A percentile compares a stretch with the other conserved stretches of the same genome.
These are phyloP conservation scores for Leptographium lundbergii DNA, from an alignment of 2,329 filamentous ascomycete genomes.

Conservation along the genomic window DNA sequence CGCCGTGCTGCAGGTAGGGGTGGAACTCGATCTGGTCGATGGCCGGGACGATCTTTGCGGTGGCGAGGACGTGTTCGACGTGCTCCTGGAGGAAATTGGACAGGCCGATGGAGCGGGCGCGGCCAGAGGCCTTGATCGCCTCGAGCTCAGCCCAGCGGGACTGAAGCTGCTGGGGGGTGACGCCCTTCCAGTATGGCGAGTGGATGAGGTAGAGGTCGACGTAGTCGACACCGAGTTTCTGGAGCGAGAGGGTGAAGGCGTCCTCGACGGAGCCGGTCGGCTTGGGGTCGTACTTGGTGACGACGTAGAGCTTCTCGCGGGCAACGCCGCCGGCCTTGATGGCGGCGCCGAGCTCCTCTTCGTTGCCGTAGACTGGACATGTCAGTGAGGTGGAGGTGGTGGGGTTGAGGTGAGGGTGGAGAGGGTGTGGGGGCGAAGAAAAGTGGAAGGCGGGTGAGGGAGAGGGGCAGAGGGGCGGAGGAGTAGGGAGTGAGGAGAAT, in stretches of 20 bases:
- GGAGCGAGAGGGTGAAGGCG: slow-evolving; percentile 46
- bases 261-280: slow-evolving; percentile 25
- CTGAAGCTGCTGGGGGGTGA: slow-evolving; percentile 40
- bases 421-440: too few species aligned
- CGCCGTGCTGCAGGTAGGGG: slow-evolving; percentile 57
- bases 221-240: slow-evolving; percentile 55
- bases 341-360: slow-evolving; percentile 57
- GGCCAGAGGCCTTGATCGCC: slow-evolving; percentile 53
- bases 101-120: slow-evolving; percentile 59
- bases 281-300: slow-evolving; percentile 40
- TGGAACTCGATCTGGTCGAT: slow-evolving; percentile 77
- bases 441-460: background rate
- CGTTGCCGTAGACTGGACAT: slow-evolving; percentile 43
- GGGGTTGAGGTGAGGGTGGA: background rate
- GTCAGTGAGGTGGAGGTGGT: background rate
- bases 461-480: background rate
- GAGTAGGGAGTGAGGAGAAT: background rate
- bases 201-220: slow-evolving; percentile 61
- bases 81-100: slow-evolving; percentile 56
- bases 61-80: slow-evolving; percentile 42
- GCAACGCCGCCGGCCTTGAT: slow-evolving; percentile 55
- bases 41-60: slow-evolving; percentile 49
- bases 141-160: slow-evolving; percentile 47
- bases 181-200: slow-evolving; percentile 38
- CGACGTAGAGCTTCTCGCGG: slow-evolving; percentile 56